Conservation (phyloP, 148 eudicot genomes). For the Suaeda aralocaspica region DNA sequence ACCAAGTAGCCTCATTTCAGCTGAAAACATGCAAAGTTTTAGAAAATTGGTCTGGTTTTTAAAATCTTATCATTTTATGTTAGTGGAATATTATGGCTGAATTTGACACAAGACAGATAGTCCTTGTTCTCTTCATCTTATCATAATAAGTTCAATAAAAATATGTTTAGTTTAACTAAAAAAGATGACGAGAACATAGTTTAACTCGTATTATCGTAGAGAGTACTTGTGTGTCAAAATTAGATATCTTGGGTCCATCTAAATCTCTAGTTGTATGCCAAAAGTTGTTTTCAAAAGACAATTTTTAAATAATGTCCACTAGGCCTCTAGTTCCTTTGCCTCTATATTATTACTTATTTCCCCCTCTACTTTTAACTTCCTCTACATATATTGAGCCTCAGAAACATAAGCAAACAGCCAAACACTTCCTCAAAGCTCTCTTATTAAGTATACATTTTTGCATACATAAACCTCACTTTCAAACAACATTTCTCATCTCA, state of each 20-base stretch:
- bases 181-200: too few species aligned
- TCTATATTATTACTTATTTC: constrained; percentile 15
- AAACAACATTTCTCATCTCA: background rate
- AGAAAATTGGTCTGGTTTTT: background rate
- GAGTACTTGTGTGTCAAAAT: too few species aligned
- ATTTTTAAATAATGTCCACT: constrained; percentile 1
- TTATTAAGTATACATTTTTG: constrained; percentile 14
- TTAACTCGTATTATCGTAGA: too few species aligned
- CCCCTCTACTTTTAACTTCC: constrained; percentile 16
- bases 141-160: too few species aligned
- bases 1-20: background rate
- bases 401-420: constrained; percentile 13
- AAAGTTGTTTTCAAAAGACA: constrained; percentile 1
- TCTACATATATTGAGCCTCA: constrained; percentile 24
- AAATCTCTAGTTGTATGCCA: background rate
- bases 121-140: too few species aligned
- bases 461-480: background rate
- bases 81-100: background rate
- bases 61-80: background rate
- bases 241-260: background rate
- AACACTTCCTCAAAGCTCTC: constrained; percentile 6
- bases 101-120: background rate
- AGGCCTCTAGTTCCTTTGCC: constrained; percentile 13
- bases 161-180: too few species aligned
- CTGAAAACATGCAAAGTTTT: background rate